phyloP scores from a whole-genome alignment of 2,329 filamentous ascomycete species.

The Helotiales sp. region DNA sequence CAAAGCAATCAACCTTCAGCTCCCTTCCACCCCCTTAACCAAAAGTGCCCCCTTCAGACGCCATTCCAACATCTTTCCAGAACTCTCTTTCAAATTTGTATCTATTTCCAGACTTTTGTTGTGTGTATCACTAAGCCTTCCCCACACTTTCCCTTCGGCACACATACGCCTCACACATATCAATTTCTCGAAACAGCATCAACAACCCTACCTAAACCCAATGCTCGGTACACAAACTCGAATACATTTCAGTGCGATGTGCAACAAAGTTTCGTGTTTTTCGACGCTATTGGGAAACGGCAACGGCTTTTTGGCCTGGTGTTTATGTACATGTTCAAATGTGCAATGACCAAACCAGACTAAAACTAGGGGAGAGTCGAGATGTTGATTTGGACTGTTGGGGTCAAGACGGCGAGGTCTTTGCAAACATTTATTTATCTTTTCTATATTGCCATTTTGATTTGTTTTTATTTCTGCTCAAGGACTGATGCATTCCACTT shows the following conservation, averaged over 20 bases:
- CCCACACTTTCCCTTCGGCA: neutral
- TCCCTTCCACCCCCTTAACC: neutral
- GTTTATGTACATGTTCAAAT: no score
- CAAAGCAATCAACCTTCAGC: neutral
- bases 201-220: constrained; percentile 11
- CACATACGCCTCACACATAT: neutral
- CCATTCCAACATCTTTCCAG: neutral
- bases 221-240: constrained; percentile 17
- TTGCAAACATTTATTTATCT: no score
- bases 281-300: neutral
- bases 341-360: no score
- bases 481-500: no score
- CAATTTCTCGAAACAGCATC: constrained; percentile 10
- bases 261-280: constrained; percentile 7
- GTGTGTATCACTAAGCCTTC: neutral
- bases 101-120: neutral
- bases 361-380: no score
- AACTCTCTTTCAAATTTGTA: neutral
- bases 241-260: constrained; percentile 15
- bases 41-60: no score
- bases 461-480: no score
- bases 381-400: no score
- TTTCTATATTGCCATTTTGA: no score
- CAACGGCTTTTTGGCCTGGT: neutral
- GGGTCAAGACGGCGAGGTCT: no score